These are phyloP conservation scores for Tremellales sp. DNA, from an alignment of 1,284 basidiomycete species.

Conservation along the genomic window DNA sequence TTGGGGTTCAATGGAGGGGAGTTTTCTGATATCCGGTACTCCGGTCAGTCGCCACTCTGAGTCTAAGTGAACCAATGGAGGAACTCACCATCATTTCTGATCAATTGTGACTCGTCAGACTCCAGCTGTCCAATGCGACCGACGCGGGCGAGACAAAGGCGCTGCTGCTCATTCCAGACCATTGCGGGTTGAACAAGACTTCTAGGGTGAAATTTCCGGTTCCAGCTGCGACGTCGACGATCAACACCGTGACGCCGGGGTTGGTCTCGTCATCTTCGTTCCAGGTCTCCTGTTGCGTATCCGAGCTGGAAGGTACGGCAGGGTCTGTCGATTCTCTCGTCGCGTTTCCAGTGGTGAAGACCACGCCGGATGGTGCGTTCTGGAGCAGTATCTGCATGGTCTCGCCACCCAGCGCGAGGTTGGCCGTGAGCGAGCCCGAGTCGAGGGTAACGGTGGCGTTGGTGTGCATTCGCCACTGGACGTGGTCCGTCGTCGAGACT, in stretches of 20 bases:
- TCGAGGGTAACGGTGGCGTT: slow-evolving; percentile 53
- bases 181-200: slow-evolving; percentile 81
- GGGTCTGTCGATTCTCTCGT: slow-evolving; percentile 61
- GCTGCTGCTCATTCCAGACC: slow-evolving; percentile 60
- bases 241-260: slow-evolving; percentile 71
- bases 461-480: slow-evolving; percentile 95
- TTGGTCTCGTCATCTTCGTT: slow-evolving; percentile 63
- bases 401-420: slow-evolving; percentile 61
- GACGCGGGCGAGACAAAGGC: slow-evolving; percentile 63
- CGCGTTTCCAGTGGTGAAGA: slow-evolving; percentile 36
- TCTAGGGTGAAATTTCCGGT: slow-evolving; percentile 69
- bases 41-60: too few relatives aligned
- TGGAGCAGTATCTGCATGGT: slow-evolving; percentile 56
- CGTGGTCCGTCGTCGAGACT: slow-evolving; percentile 56
- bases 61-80: neutral
- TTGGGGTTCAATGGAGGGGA: too few relatives aligned
- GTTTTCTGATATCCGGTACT: too few relatives aligned
- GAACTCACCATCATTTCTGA: neutral
- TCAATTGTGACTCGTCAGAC: slow-evolving; percentile 65
- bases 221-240: slow-evolving; percentile 59
- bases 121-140: slow-evolving; percentile 67
- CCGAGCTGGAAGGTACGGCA: slow-evolving; percentile 54
- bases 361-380: slow-evolving; percentile 45
- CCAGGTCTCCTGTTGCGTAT: too few relatives aligned
- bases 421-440: slow-evolving; percentile 57